These are phyloP conservation scores for Aspergillus olivimuriae DNA, from an alignment of 495 filamentous ascomycete genomes.

Conservation along the genomic window DNA sequence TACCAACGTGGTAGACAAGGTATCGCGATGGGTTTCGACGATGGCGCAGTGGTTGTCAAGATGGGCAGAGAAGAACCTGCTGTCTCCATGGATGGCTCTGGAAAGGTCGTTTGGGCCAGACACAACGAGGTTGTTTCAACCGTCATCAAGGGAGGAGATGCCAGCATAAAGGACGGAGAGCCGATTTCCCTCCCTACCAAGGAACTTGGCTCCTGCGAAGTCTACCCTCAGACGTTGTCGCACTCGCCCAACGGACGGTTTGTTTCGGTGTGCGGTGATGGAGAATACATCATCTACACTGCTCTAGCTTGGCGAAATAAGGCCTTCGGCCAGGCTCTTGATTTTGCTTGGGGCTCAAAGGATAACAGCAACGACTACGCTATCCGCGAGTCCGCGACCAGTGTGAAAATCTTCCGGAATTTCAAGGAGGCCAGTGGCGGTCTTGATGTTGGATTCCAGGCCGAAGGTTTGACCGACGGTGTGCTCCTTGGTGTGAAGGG, in stretches of 20 bases:
- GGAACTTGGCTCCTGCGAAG: conserved; percentile 89
- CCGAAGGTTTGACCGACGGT: conserved; percentile 84
- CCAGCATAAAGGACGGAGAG: conserved; percentile 78
- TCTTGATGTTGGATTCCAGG: conserved; percentile 92
- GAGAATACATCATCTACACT: conserved; percentile 98
- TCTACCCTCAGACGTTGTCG: conserved; percentile 88
- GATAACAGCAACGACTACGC: conserved; percentile 98
- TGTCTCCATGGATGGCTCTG: conserved; percentile 91
- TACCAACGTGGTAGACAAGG: conserved; percentile 93
- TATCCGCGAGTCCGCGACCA: conserved; percentile 87
- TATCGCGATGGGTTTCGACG: conserved; percentile 93
- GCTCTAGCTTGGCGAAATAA: conserved; percentile 97
- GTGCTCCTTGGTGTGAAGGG: conserved; percentile 93
- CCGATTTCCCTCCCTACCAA: conserved; percentile 83
- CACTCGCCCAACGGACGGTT: conserved; percentile 98
- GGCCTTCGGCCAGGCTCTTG: conserved; percentile 87
- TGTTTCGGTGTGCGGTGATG: conserved; percentile 93
- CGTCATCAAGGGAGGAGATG: conserved; percentile 88
- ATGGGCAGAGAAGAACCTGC: conserved; percentile 97
- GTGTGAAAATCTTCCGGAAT: conserved; percentile 94
- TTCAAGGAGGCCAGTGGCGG: conserved; percentile 89
- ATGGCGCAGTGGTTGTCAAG: conserved; percentile 95
- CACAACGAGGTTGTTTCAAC: conserved; percentile 92
- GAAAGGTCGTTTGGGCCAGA: conserved; percentile 91
- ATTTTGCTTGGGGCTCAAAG: conserved; percentile 96